Conservation (phyloP, 495 filamentous ascomycete species). For the Xylaria sp. region DNA sequence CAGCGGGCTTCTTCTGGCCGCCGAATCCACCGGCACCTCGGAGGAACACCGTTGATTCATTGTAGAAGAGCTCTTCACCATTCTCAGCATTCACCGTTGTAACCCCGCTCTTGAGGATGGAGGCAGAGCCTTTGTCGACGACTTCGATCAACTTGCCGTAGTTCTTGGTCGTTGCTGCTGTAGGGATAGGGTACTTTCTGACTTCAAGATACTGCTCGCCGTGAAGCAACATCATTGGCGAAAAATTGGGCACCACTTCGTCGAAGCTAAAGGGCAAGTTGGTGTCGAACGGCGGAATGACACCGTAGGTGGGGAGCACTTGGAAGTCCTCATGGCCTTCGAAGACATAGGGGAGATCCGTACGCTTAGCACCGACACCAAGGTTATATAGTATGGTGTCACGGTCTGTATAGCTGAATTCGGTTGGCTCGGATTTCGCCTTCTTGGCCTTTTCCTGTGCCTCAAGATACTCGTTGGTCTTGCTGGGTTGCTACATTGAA, state of each 20-base stretch:
- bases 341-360: conserved; percentile 84
- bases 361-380: conserved; percentile 91
- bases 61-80: conserved; percentile 94
- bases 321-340: conserved; percentile 93
- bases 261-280: conserved; percentile 78
- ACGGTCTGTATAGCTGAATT: conserved; percentile 81
- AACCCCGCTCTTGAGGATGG: conserved; percentile 79
- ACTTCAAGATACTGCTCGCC: conserved; percentile 99
- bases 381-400: conserved; percentile 97
- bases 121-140: conserved; percentile 92
- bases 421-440: conserved; percentile 71
- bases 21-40: conserved; percentile 93
- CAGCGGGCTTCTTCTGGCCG: conserved; percentile 77
- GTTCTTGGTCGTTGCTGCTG: conserved; percentile 78
- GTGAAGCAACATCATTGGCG: conserved; percentile 98
- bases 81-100: conserved; percentile 81
- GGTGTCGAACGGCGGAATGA: conserved; percentile 90
- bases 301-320: conserved; percentile 90
- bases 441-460: conserved; percentile 82
- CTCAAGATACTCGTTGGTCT: conserved; percentile 59
- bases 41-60: conserved; percentile 90
- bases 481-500: conserved; percentile 43
- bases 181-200: conserved; percentile 92
- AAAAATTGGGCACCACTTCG: conserved; percentile 92
- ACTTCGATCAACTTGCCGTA: conserved; percentile 91